Evolutionary conservation across 2,329 filamentous ascomycete genomes (phyloP), one percentile per base, ranked within the genome.

Genomic region (Arachnopeziza araneosa): DNA sequence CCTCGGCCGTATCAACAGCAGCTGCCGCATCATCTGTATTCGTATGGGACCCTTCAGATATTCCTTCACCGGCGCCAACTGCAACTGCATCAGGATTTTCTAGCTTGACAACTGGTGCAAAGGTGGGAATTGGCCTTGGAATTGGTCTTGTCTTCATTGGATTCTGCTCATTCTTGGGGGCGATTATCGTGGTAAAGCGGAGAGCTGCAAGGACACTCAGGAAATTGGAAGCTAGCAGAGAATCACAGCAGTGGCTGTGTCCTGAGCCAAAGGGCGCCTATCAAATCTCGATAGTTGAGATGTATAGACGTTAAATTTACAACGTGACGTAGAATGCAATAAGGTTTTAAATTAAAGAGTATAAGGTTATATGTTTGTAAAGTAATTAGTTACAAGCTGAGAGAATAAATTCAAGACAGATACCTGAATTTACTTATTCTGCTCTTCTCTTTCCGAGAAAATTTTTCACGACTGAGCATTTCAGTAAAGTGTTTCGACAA

Each of bases 41-140:
- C 21, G 21, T 24, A 52, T 52, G 21, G 24, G 24, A 23, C 2
- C 21, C 50, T 14, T 6, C 50, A 52, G 21, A 22, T 52, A 23
- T 24, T 10, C 36, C 36, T 14, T 23, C 14, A 10, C 36, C 1
- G 19, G 8, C n/a, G 22, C n/a, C 22, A 52, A 52, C 21, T 12
- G 3, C 50, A 22, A 12, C 50, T 52, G 4, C 21, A 17, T 44
- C 36, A 3, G 17, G 17, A 3, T 12, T 19, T 14, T n/a, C n/a
- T 21, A 50, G 24, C 36, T 24, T 54, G n/a, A 52, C 32, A 21
- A 44, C 55, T 26, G 58, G 58, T 30, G 58, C 50, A 21, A 52
- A 52, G 17, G 36, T 44, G 10, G 36, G 36, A 52, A 52, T 52
- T 23, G 50, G 50, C 3, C 50, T 52, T 22, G 50, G 50, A 52